A percentile compares a stretch with the other conserved stretches of the same genome.
phyloP scores from a whole-genome alignment of 1,139 yeast species.

The Pichia inconspicua region DNA sequence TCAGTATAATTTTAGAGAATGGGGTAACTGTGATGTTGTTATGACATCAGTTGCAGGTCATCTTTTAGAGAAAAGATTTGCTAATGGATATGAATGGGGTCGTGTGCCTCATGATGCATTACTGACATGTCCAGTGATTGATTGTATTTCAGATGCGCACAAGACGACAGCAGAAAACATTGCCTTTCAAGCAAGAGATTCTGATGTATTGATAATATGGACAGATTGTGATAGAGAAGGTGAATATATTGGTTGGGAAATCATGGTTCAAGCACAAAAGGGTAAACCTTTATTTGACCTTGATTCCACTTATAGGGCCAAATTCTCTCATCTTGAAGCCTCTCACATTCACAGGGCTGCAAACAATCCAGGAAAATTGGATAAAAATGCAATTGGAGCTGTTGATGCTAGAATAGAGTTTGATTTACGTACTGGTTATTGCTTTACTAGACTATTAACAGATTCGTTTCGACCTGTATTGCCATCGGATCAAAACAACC shows the following conservation, averaged over 20 bases:
- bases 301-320: conserved; percentile 57
- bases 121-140: conserved; percentile 59
- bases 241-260: conserved; percentile 88
- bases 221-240: conserved; percentile 99
- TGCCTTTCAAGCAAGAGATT: conserved; percentile 50
- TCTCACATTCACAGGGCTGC: conserved; percentile 74
- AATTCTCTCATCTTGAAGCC: conserved; percentile 79
- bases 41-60: conserved; percentile 95
- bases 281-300: conserved; percentile 43
- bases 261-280: conserved; percentile 56
- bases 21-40: conserved; percentile 68
- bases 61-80: conserved; percentile 58
- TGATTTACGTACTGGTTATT: conserved; percentile 83
- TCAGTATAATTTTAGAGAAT: conserved; percentile 46
- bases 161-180: conserved; percentile 63
- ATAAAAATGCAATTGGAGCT: conserved; percentile 69
- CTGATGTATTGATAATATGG: conserved; percentile 80
- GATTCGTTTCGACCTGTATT: conserved; percentile 34
- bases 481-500: background rate
- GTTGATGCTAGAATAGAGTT: conserved; percentile 81
- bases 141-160: conserved; percentile 34
- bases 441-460: conserved; percentile 76
- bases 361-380: conserved; percentile 51
- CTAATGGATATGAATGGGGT: conserved; percentile 61
- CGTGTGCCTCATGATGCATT: conserved; percentile 56